Percentiles rank a stretch among this genome's conserved stretches.
These are phyloP conservation scores for Lodderomyces pseudojiufengensis DNA, from an alignment of 1,139 yeast species.

Conservation along the genomic window DNA sequence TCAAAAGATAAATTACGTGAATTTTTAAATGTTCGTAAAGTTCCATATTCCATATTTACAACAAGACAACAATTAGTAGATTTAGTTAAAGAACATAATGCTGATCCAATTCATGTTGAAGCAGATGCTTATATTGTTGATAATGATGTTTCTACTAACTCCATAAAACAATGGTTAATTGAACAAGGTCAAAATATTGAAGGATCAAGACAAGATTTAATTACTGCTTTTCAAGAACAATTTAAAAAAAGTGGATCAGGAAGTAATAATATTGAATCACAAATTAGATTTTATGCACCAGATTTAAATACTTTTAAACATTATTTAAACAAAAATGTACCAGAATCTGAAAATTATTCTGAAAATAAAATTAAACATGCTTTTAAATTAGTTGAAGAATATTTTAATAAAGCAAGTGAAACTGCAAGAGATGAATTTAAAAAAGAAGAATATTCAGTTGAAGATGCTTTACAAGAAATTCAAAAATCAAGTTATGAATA, in stretches of 20 bases:
- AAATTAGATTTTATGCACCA: conserved; percentile 18
- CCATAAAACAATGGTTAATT: conserved; percentile 22
- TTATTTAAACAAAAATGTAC: conserved; percentile 13
- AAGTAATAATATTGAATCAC: conserved; percentile 13
- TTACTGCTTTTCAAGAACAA: conserved; percentile 14
- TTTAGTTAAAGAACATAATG: conserved; percentile 43
- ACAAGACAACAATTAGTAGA: conserved; percentile 45
- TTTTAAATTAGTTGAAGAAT: conserved; percentile 30
- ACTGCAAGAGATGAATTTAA: conserved; percentile 23
- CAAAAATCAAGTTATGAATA: conserved; percentile 23
- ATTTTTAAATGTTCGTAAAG: conserved; percentile 51
- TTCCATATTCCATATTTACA: conserved; percentile 42
- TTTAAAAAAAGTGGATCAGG: conserved; percentile 10
- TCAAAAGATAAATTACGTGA: conserved; percentile 46
- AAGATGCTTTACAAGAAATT: conserved; percentile 21
- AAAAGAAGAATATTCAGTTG: conserved; percentile 17
- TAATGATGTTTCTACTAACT: conserved; percentile 20
- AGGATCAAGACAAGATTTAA: conserved; percentile 24
- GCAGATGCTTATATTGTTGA: conserved; percentile 22
- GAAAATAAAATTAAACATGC: conserved; percentile 21
- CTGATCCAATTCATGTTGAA: conserved; percentile 26
- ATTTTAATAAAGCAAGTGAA: conserved; percentile 39
- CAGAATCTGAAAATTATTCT: conserved; percentile 13
- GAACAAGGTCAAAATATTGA: conserved; percentile 23
- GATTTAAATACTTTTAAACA: conserved; percentile 18